Evolutionary conservation across 139 green algal species (phyloP).

Genomic region (Parachlorella kessleri): DNA sequence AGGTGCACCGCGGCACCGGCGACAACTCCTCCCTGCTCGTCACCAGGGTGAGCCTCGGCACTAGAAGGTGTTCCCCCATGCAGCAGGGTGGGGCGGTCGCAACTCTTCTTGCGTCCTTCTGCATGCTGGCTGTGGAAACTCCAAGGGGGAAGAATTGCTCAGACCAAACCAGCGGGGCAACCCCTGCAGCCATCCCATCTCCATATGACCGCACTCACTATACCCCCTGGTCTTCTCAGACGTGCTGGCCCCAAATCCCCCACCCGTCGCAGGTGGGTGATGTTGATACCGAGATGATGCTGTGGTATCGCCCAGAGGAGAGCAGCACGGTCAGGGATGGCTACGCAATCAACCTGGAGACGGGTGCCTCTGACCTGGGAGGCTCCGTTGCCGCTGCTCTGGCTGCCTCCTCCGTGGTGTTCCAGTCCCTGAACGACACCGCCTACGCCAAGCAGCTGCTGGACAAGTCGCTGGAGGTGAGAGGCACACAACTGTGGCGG

Average conservation of each 20-base stretch:
- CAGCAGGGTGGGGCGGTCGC: too few species aligned
- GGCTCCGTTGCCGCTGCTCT: conserved; percentile 65
- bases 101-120: too few species aligned
- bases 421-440: conserved; percentile 39
- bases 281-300: conserved; percentile 34
- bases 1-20: conserved; percentile 41
- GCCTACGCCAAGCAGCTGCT: conserved; percentile 51
- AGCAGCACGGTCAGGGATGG: conserved; percentile 4
- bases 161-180: too few species aligned
- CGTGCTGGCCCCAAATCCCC: background rate
- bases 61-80: too few species aligned
- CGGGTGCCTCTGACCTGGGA: conserved; percentile 54
- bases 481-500: too few species aligned
- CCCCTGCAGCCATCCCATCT: background rate
- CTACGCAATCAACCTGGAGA: conserved; percentile 27
- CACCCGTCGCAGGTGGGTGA: conserved; percentile 34
- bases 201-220: background rate
- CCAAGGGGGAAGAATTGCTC: too few species aligned
- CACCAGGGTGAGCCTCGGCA: conserved; percentile 17
- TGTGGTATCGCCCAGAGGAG: conserved; percentile 50
- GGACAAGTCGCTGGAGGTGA: conserved; percentile 41
- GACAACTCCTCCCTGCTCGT: conserved; percentile 24
- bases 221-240: background rate
- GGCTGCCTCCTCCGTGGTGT: conserved; percentile 63
- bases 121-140: too few species aligned